Evolutionary conservation across 495 filamentous ascomycete species (phyloP).

Genomic region (Aspergillus hancockii): DNA sequence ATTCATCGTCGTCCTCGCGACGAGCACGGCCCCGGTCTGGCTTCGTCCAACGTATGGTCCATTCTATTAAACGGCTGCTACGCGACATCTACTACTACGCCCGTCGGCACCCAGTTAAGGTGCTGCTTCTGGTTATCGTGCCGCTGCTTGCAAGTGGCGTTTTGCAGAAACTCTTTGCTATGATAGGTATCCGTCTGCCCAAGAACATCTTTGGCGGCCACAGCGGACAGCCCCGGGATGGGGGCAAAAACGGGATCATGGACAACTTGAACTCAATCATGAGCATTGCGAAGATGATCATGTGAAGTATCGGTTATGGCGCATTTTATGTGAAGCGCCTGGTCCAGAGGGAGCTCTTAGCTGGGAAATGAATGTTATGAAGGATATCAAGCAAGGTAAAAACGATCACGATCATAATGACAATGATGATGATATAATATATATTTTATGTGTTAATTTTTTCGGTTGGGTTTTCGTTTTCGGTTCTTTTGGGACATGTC

Average conservation of each 20-base stretch:
- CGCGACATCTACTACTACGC: constrained; percentile 76
- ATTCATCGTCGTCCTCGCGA: constrained; percentile 60
- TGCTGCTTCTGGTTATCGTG: constrained; percentile 81
- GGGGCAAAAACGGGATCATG: constrained; percentile 37
- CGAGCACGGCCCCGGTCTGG: constrained; percentile 70
- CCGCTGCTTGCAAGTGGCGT: constrained; percentile 82
- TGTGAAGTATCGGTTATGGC: constrained; percentile 31
- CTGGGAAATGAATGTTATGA: neutral
- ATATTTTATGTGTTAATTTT: constrained; percentile 5
- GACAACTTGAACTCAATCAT: constrained; percentile 53
- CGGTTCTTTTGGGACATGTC: constrained; percentile 1
- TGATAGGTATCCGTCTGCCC: constrained; percentile 76
- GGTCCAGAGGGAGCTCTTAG: too few relatives aligned
- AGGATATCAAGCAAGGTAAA: constrained; percentile 1
- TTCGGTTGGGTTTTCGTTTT: neutral
- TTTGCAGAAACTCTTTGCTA: constrained; percentile 66
- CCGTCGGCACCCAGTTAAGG: constrained; percentile 75
- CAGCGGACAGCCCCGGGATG: constrained; percentile 14
- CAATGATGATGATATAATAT: constrained; percentile 14
- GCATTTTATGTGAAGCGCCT: neutral
- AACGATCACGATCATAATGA: constrained; percentile 22
- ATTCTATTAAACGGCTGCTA: constrained; percentile 69
- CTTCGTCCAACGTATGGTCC: constrained; percentile 68
- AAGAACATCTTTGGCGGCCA: constrained; percentile 48
- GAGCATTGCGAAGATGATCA: constrained; percentile 66